phyloP scores from a whole-genome alignment of 495 filamentous ascomycete genomes.

The Melanomma pulvis-pyrius region DNA sequence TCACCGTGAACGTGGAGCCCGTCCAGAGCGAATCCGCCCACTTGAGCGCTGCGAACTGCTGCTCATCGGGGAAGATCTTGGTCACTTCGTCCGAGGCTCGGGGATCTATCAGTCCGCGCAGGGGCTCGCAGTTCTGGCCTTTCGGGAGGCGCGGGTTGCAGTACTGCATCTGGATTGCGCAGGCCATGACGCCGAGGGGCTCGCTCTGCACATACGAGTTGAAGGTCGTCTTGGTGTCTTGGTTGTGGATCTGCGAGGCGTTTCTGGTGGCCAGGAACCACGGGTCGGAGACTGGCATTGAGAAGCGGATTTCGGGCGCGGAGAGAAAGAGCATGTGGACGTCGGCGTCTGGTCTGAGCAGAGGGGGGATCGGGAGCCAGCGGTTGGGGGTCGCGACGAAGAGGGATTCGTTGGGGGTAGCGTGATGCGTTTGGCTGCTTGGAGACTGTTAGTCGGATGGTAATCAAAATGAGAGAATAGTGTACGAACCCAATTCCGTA shows the following conservation, averaged over 20 bases:
- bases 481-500: neutral
- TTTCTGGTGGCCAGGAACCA: conserved; percentile 10
- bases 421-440: neutral
- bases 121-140: conserved; percentile 11
- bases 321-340: conserved; percentile 9
- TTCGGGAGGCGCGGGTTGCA: conserved; percentile 21
- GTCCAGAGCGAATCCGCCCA: neutral
- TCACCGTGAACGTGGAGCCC: neutral
- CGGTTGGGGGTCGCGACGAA: neutral
- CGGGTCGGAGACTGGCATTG: conserved; percentile 8
- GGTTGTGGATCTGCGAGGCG: neutral
- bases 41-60: neutral
- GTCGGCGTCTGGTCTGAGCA: conserved; percentile 15
- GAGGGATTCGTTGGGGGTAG: neutral
- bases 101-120: conserved; percentile 9
- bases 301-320: conserved; percentile 7
- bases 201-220: conserved; percentile 10
- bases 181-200: conserved; percentile 3
- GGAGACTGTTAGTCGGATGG: neutral
- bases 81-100: neutral
- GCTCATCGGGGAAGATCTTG: conserved; percentile 3
- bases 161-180: conserved; percentile 19
- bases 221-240: neutral
- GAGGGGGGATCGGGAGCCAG: conserved; percentile 13
- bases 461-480: neutral